phyloP scores from a whole-genome alignment of 768 basidiomycete genomes.

The Agaricus sinodeliciosus region DNA sequence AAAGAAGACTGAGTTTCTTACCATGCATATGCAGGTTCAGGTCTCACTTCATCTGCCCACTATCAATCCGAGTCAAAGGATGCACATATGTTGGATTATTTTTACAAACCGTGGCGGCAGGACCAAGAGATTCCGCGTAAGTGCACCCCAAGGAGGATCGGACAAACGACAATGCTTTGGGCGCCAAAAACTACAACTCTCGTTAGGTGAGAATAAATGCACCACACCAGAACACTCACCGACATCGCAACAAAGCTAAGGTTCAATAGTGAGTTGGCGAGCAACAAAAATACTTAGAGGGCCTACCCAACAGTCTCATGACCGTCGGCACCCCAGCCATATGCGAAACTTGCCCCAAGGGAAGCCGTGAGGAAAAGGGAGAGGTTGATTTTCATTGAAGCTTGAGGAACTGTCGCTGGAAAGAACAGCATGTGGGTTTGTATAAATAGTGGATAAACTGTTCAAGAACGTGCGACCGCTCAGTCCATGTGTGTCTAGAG shows the following conservation, averaged over 20 bases:
- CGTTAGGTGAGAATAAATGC: background rate
- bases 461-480: no score
- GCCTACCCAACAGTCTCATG: constrained; percentile 39
- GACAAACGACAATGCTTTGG: constrained; percentile 42
- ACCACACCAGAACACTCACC: constrained; percentile 15
- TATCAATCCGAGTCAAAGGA: constrained; percentile 12
- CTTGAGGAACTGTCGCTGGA: no score
- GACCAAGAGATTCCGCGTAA: constrained; percentile 39
- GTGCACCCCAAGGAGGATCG: constrained; percentile 35
- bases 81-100: background rate
- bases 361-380: constrained; percentile 2
- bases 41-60: constrained; percentile 48
- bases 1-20: background rate
- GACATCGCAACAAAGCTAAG: constrained; percentile 35
- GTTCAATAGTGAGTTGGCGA: background rate
- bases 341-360: constrained; percentile 15
- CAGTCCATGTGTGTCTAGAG: no score
- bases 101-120: constrained; percentile 37
- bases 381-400: background rate
- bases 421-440: no score
- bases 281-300: background rate
- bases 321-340: constrained; percentile 36
- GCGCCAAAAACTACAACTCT: constrained; percentile 36
- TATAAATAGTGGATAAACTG: no score
- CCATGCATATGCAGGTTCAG: constrained; percentile 16